Evolutionary conservation across 768 basidiomycete species (phyloP).

Genomic region (Sistotremastrum niveocremeum): DNA sequence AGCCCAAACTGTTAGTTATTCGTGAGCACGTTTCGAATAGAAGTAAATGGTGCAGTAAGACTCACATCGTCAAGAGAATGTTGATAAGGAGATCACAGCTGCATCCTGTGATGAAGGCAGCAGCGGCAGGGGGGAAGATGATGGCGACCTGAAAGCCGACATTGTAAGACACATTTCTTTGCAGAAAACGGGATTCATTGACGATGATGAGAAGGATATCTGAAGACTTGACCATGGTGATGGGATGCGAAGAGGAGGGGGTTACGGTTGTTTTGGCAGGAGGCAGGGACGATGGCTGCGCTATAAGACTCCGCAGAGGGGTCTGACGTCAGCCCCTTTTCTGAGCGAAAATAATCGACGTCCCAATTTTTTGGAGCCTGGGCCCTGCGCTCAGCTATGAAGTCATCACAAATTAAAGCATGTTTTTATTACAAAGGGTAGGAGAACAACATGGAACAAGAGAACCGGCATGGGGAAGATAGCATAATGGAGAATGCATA

Average conservation of each 20-base stretch:
- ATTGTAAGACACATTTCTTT: background rate
- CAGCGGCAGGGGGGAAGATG: conserved; percentile 72
- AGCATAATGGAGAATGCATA: too few relatives aligned
- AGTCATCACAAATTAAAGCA: too few relatives aligned
- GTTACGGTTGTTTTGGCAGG: background rate
- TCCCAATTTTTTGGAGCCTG: too few relatives aligned
- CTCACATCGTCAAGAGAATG: conserved; percentile 63
- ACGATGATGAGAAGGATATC: conserved; percentile 74
- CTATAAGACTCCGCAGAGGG: too few relatives aligned
- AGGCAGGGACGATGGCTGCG: too few relatives aligned
- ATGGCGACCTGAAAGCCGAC: conserved; percentile 46
- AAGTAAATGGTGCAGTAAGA: background rate
- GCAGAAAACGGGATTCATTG: conserved; percentile 12
- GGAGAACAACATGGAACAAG: too few relatives aligned
- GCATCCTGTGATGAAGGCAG: conserved; percentile 66
- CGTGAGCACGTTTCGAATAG: background rate
- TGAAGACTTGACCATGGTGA: conserved; percentile 39
- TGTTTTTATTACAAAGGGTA: too few relatives aligned
- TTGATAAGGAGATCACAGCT: conserved; percentile 81
- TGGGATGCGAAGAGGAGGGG: background rate
- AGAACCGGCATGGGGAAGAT: too few relatives aligned
- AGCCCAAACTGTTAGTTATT: conserved; percentile 46
- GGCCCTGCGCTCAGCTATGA: too few relatives aligned
- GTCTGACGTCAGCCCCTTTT: too few relatives aligned
- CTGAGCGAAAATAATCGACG: too few relatives aligned